phyloP scores from a whole-genome alignment of 2,329 filamentous ascomycete genomes.

The Botrytis squamosa region DNA sequence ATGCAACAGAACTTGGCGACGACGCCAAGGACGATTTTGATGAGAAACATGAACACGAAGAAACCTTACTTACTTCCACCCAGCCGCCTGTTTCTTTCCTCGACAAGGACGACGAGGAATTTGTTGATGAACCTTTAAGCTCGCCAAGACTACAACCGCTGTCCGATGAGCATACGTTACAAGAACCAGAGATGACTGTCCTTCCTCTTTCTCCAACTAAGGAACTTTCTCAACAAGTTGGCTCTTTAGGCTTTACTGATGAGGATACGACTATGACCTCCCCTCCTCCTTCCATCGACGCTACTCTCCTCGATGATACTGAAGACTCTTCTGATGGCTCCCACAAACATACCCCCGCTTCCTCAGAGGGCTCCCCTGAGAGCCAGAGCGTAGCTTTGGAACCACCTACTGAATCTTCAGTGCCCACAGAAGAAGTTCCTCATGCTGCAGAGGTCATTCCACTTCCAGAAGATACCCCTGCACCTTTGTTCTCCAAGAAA shows the following conservation, averaged over 20 bases:
- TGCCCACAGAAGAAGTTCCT: slow-evolving; percentile 18
- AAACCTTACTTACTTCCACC: slow-evolving; percentile 47
- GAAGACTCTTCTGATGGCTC: slow-evolving; percentile 28
- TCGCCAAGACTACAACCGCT: slow-evolving; percentile 64
- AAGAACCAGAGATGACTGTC: slow-evolving; percentile 57
- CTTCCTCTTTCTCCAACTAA: slow-evolving; percentile 57
- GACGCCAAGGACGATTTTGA: slow-evolving; percentile 69
- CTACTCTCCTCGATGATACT: slow-evolving; percentile 16
- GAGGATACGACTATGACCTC: slow-evolving; percentile 35
- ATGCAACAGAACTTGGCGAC: slow-evolving; percentile 67
- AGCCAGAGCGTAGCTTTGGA: slow-evolving; percentile 22
- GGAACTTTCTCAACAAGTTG: slow-evolving; percentile 37
- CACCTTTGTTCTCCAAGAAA: slow-evolving; percentile 60
- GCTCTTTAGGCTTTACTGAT: slow-evolving; percentile 32
- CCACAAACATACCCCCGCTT: slow-evolving; percentile 26
- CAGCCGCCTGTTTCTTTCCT: slow-evolving; percentile 45
- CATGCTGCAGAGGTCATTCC: slow-evolving; percentile 22
- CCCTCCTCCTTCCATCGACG: slow-evolving; percentile 29
- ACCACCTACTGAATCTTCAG: slow-evolving; percentile 23
- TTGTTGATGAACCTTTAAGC: slow-evolving; percentile 75
- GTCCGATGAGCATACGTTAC: slow-evolving; percentile 51
- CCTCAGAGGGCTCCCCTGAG: slow-evolving; percentile 34
- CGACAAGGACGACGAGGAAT: slow-evolving; percentile 67
- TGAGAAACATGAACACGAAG: slow-evolving; percentile 51
- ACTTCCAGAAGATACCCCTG: slow-evolving; percentile 66